phyloP scores from a whole-genome alignment of 2,329 filamentous ascomycete species.

The Colletotrichum tofieldiae region DNA sequence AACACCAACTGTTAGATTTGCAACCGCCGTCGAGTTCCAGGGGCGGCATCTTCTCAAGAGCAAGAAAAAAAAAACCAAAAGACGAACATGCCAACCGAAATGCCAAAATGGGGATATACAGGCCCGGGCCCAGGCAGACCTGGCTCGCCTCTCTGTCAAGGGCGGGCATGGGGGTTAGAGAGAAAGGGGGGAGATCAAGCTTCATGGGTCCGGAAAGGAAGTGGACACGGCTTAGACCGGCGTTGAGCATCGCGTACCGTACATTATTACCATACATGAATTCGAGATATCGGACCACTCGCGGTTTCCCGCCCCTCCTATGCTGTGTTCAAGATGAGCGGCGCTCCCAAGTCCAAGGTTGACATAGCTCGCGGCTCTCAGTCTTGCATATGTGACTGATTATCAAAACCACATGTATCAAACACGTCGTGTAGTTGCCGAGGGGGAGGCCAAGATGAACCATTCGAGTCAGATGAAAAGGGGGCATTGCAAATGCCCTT shows the following conservation, averaged over 20 bases:
- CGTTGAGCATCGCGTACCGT: background rate
- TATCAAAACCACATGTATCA: too few species aligned
- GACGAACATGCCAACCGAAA: background rate
- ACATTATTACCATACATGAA: background rate
- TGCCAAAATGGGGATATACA: background rate
- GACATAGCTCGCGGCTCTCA: background rate
- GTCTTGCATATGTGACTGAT: too few species aligned
- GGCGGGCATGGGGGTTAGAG: background rate
- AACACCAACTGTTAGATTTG: background rate
- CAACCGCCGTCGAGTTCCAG: background rate
- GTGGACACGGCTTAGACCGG: background rate
- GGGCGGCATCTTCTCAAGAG: background rate
- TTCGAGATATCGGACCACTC: background rate
- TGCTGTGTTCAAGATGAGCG: background rate
- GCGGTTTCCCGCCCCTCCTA: background rate
- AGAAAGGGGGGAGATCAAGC: background rate
- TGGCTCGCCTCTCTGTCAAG: background rate
- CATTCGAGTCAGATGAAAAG: too few species aligned
- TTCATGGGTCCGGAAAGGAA: background rate
- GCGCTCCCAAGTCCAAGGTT: background rate
- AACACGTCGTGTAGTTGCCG: too few species aligned
- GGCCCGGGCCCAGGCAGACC: background rate
- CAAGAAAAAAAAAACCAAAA: background rate
- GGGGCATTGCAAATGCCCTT: too few species aligned
- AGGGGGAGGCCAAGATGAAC: too few species aligned